These are phyloP conservation scores for Orbilia javanica DNA, from an alignment of 2,329 filamentous ascomycete genomes.

Conservation along the genomic window DNA sequence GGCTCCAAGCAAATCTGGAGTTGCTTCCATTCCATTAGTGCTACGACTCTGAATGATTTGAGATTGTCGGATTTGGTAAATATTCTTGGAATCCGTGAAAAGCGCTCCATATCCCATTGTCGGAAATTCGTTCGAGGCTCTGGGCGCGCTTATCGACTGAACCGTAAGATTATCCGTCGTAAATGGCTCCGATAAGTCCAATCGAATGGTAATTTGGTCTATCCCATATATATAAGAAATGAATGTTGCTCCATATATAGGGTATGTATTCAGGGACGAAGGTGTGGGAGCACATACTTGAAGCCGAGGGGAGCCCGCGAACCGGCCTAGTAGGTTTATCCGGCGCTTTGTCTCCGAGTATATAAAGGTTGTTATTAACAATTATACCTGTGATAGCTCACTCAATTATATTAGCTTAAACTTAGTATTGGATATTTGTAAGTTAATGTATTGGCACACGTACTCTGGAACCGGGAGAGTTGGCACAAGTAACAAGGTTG, in stretches of 20 bases:
- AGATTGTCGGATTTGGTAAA: not conserved
- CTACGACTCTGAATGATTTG: not conserved
- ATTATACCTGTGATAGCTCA: no score
- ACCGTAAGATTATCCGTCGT: not conserved
- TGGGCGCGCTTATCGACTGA: not conserved
- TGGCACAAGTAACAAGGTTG: not conserved
- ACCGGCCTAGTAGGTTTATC: not conserved
- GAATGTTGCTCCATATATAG: no score
- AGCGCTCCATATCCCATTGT: not conserved
- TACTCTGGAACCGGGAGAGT: conserved; percentile 9
- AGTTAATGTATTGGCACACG: not conserved
- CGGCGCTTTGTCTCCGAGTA: not conserved
- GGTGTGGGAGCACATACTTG: not conserved
- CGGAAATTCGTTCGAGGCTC: fast-evolving
- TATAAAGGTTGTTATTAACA: conserved; percentile 5
- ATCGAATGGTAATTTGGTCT: not conserved
- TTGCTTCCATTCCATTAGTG: not conserved
- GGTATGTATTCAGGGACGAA: no score
- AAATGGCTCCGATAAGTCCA: conserved; percentile 25
- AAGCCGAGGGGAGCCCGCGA: not conserved
- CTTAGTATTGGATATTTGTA: no score
- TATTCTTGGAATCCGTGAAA: not conserved
- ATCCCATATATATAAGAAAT: not conserved
- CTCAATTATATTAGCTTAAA: no score
- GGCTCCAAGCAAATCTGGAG: not conserved